phyloP scores from a whole-genome alignment of 2,329 filamentous ascomycete genomes.

The Fusarium staphyleae region DNA sequence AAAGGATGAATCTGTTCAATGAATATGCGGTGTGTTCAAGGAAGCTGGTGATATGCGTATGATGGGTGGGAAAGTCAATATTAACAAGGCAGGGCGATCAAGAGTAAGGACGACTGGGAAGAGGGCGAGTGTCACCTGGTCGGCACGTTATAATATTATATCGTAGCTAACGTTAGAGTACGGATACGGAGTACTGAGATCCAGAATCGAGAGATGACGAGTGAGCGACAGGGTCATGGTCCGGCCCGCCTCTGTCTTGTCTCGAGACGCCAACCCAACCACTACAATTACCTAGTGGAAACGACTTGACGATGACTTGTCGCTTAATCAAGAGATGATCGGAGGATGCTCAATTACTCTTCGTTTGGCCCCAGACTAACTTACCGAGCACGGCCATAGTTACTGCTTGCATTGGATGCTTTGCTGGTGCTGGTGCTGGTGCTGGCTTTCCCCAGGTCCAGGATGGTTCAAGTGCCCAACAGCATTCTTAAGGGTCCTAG shows the following conservation, averaged over 20 bases:
- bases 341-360: neutral
- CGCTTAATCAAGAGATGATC: constrained; percentile 18
- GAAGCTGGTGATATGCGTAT: no score
- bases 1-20: no score
- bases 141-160: constrained; percentile 8
- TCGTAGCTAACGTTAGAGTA: no score
- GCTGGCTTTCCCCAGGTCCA: constrained; percentile 22
- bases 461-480: constrained; percentile 18
- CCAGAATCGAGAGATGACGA: constrained; percentile 25
- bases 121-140: neutral
- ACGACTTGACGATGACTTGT: constrained; percentile 6
- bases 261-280: constrained; percentile 22
- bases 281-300: constrained; percentile 25
- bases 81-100: no score
- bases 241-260: constrained; percentile 10
- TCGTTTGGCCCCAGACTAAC: no score
- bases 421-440: no score
- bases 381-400: no score
- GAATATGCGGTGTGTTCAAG: no score
- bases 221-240: constrained; percentile 13
- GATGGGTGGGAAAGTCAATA: no score
- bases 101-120: neutral
- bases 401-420: no score
- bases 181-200: no score
- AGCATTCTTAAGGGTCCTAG: constrained; percentile 29